phyloP scores from a whole-genome alignment of 495 filamentous ascomycete genomes.

The Penicillium taxi region DNA sequence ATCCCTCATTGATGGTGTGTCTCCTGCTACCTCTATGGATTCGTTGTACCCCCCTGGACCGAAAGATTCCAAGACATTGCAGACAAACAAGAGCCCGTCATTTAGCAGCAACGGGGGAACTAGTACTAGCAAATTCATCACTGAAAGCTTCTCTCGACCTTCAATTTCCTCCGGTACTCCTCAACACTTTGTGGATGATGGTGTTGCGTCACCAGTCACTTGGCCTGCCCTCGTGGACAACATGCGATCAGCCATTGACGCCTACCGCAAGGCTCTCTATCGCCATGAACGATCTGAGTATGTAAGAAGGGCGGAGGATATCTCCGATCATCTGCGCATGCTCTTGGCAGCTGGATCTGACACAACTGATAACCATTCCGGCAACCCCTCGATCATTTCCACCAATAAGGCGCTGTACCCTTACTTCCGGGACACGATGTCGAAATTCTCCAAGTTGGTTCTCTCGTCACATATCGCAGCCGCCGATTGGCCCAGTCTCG shows the following conservation, averaged over 20 bases:
- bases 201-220: constrained; percentile 61
- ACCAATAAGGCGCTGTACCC: constrained; percentile 95
- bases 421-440: constrained; percentile 99
- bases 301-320: constrained; percentile 87
- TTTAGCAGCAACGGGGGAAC: constrained; percentile 20
- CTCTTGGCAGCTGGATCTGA: constrained; percentile 91
- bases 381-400: constrained; percentile 97
- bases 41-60: constrained; percentile 57
- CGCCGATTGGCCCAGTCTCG: constrained; percentile 77
- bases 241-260: constrained; percentile 80
- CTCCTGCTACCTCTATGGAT: constrained; percentile 86
- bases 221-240: constrained; percentile 86
- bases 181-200: constrained; percentile 79
- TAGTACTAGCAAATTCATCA: constrained; percentile 29
- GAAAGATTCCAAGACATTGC: constrained; percentile 17
- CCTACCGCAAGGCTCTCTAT: constrained; percentile 76
- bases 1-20: constrained; percentile 67
- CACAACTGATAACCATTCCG: constrained; percentile 97
- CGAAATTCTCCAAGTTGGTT: constrained; percentile 94
- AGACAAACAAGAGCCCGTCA: constrained; percentile 12
- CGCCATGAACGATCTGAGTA: constrained; percentile 78
- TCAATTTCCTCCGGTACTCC: constrained; percentile 57
- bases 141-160: constrained; percentile 34
- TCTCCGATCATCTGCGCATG: constrained; percentile 90
- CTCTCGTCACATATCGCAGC: constrained; percentile 97